phyloP scores from a whole-genome alignment of 805 yeast species.

The Candida pseudoglaebosa region DNA sequence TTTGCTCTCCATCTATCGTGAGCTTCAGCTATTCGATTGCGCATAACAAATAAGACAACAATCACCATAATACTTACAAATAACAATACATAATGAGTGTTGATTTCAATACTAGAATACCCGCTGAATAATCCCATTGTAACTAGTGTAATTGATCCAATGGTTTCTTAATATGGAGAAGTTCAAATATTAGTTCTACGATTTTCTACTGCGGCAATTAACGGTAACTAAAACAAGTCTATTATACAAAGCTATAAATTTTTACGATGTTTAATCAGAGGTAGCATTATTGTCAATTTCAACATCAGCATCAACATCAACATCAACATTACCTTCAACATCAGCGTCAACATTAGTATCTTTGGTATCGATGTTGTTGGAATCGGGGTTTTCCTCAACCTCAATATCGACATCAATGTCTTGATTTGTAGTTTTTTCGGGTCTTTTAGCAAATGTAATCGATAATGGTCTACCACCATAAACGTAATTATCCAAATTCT shows the following conservation, averaged over 20 bases:
- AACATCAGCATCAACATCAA: constrained; percentile 3
- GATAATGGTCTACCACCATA: constrained; percentile 78
- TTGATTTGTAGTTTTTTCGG: background rate
- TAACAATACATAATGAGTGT: constrained; percentile 15
- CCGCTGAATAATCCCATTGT: constrained; percentile 3
- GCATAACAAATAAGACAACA: constrained; percentile 26
- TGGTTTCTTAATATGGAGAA: background rate
- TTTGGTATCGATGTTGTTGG: background rate
- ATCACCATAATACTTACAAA: constrained; percentile 13
- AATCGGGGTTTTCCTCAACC: background rate
- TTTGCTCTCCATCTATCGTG: constrained; percentile 28
- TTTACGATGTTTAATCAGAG: background rate
- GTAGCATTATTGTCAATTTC: constrained; percentile 2
- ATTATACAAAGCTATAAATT: constrained; percentile 1
- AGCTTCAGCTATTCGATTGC: constrained; percentile 24
- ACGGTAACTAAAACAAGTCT: constrained; percentile 3
- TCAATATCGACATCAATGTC: background rate
- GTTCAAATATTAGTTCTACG: no score
- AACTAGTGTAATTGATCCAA: constrained; percentile 11
- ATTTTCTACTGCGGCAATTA: background rate
- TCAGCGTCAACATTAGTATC: constrained; percentile 3
- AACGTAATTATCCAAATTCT: constrained; percentile 69
- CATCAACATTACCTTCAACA: constrained; percentile 5
- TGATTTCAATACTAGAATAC: constrained; percentile 6
- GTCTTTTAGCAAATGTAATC: constrained; percentile 59